These are phyloP conservation scores for Salvia hispanica DNA, from an alignment of 257 asterid species.

Conservation along the genomic window DNA sequence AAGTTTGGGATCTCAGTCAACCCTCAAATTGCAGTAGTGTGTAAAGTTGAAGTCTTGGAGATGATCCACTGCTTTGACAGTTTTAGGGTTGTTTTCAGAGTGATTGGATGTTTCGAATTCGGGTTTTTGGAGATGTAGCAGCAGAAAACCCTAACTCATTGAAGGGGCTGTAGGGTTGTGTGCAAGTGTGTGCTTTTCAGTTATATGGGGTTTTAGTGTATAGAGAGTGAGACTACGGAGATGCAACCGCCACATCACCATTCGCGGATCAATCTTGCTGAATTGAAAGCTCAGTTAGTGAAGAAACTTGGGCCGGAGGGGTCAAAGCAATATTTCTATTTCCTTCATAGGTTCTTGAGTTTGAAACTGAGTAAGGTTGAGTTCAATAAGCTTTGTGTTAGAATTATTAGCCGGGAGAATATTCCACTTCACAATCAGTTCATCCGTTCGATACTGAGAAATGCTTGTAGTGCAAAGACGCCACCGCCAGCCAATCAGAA, in stretches of 20 bases:
- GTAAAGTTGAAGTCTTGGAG: slow-evolving; percentile 31
- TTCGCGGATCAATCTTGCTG: slow-evolving; percentile 64
- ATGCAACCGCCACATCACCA: slow-evolving; percentile 68
- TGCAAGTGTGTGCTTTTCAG: slow-evolving; percentile 30
- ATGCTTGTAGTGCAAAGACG: slow-evolving; percentile 57
- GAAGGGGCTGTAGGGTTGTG: slow-evolving; percentile 38
- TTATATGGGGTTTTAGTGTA: slow-evolving; percentile 42
- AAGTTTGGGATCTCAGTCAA: slow-evolving; percentile 57
- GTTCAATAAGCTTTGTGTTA: slow-evolving; percentile 62
- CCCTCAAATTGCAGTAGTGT: slow-evolving; percentile 29
- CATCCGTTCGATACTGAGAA: slow-evolving; percentile 57
- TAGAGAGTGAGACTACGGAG: slow-evolving; percentile 32
- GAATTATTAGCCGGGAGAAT: slow-evolving; percentile 61
- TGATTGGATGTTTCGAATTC: slow-evolving; percentile 32
- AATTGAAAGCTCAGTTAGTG: slow-evolving; percentile 64
- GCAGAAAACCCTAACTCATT: slow-evolving; percentile 51
- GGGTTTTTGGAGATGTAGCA: slow-evolving; percentile 43
- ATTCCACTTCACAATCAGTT: slow-evolving; percentile 70
- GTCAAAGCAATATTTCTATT: slow-evolving; percentile 63
- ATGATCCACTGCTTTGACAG: slow-evolving; percentile 42
- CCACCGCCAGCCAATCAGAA: slow-evolving; percentile 47
- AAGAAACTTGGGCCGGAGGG: slow-evolving; percentile 67
- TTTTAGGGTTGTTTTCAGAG: slow-evolving; percentile 35
- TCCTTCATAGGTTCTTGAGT: slow-evolving; percentile 60
- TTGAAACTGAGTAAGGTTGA: slow-evolving; percentile 61